A percentile compares a stretch with the other conserved stretches of the same genome.
These are phyloP conservation scores for Lithospermum erythrorhizon DNA, from an alignment of 257 asterid species.

Conservation along the genomic window DNA sequence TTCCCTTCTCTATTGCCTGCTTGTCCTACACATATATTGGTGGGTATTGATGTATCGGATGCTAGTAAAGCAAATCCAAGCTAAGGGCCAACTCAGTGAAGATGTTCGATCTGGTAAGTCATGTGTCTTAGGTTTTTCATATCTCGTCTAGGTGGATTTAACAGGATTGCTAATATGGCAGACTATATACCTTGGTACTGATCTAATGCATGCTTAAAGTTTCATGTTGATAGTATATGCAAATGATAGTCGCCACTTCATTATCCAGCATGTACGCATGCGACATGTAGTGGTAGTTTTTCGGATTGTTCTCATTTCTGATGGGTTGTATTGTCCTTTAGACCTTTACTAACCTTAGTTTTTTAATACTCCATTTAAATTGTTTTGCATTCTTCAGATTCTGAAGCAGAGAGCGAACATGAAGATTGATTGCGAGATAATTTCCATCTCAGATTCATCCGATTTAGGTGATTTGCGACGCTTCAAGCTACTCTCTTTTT, in stretches of 20 bases:
- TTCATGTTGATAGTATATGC: too few species aligned
- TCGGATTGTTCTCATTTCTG: not conserved
- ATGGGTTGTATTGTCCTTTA: not conserved
- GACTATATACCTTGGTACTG: too few species aligned
- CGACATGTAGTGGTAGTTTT: too few species aligned
- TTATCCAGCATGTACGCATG: too few species aligned
- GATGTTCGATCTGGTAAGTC: constrained; percentile 31
- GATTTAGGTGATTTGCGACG: not conserved
- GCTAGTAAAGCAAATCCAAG: constrained; percentile 15
- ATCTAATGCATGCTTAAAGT: too few species aligned
- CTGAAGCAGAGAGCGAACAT: not conserved
- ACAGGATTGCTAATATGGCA: too few species aligned
- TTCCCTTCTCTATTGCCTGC: constrained; percentile 17
- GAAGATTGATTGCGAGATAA: not conserved
- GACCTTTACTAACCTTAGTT: not conserved
- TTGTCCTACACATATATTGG: constrained; percentile 24
- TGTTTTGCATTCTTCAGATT: not conserved
- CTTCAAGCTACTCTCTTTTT: too few species aligned
- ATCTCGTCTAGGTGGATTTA: too few species aligned
- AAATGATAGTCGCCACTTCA: too few species aligned
- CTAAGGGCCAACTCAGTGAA: constrained; percentile 17
- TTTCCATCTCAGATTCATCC: not conserved
- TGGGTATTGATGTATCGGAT: constrained; percentile 13
- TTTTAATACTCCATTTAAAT: too few species aligned
- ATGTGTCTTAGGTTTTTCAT: too few species aligned